phyloP scores from a whole-genome alignment of 805 yeast species.

The Komagataella kurtzmanii region DNA sequence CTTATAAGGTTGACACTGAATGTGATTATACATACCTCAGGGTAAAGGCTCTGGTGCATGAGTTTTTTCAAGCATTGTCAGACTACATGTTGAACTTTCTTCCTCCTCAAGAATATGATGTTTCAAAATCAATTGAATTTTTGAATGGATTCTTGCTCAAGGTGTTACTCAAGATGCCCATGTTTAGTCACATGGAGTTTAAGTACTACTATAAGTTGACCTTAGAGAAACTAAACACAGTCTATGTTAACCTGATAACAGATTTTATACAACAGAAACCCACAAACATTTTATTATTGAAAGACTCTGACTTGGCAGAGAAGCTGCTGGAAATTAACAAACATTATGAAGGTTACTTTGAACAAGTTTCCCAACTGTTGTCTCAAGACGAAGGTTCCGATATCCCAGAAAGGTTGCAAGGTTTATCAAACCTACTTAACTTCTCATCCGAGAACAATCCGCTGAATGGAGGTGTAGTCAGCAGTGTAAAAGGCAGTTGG shows the following conservation, averaged over 20 bases:
- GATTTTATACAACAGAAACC: constrained; percentile 16
- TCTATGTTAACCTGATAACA: constrained; percentile 12
- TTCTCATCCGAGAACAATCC: constrained; percentile 7
- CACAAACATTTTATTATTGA: constrained; percentile 17
- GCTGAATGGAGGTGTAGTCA: constrained; percentile 4
- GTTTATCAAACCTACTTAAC: constrained; percentile 4
- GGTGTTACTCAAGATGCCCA: constrained; percentile 51
- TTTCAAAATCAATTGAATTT: constrained; percentile 42
- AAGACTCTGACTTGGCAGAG: constrained; percentile 18
- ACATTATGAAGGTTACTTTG: constrained; percentile 15
- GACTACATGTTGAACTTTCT: constrained; percentile 64
- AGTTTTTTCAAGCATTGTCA: constrained; percentile 55
- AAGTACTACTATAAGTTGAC: constrained; percentile 26
- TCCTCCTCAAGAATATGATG: constrained; percentile 53
- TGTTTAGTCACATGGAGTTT: constrained; percentile 44
- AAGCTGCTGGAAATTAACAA: constrained; percentile 15
- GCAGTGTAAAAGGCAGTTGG: not conserved
- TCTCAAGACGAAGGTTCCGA: constrained; percentile 2
- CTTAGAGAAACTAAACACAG: constrained; percentile 18
- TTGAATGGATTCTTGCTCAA: constrained; percentile 44
- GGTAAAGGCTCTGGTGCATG: constrained; percentile 53
- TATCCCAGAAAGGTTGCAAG: constrained; percentile 4
- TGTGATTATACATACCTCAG: constrained; percentile 70
- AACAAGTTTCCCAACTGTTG: constrained; percentile 11
- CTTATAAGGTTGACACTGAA: constrained; percentile 61